Evolutionary conservation across 2,329 filamentous ascomycete genomes (phyloP).

Genomic region (Dryadomyces sulphureus): DNA sequence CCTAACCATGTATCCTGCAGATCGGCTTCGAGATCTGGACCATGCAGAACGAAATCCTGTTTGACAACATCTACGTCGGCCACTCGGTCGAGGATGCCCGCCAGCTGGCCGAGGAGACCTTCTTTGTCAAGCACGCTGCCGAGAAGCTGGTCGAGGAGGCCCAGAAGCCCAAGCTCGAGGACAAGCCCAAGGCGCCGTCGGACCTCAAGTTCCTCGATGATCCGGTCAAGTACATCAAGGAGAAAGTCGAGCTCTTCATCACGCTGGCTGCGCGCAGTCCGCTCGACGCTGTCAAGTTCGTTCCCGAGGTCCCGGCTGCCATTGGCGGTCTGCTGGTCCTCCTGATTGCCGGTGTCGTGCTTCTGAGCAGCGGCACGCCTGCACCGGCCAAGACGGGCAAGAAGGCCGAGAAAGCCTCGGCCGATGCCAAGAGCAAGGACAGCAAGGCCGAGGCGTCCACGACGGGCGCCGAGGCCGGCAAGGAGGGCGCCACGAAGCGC

Average conservation of each 20-base stretch:
- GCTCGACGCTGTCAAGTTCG: slow-evolving; percentile 69
- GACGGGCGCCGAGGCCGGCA: slow-evolving; percentile 55
- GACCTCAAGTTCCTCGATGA: slow-evolving; percentile 85
- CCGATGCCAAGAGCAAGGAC: too few relatives aligned
- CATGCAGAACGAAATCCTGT: slow-evolving; percentile 97
- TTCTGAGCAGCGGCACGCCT: slow-evolving; percentile 44
- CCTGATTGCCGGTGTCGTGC: slow-evolving; percentile 45
- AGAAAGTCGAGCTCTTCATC: slow-evolving; percentile 88
- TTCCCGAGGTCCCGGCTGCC: slow-evolving; percentile 80
- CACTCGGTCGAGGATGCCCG: slow-evolving; percentile 89
- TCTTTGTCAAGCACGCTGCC: slow-evolving; percentile 70
- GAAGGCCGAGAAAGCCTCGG: too few relatives aligned
- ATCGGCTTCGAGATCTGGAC: slow-evolving; percentile 99
- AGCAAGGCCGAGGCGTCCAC: slow-evolving; percentile 38
- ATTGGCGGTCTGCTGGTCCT: slow-evolving; percentile 60
- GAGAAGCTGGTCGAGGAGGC: slow-evolving; percentile 72
- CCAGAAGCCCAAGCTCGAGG: slow-evolving; percentile 58
- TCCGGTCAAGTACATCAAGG: slow-evolving; percentile 72
- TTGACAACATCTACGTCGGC: slow-evolving; percentile 99
- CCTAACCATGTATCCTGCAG: slow-evolving; percentile 27
- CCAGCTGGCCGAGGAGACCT: slow-evolving; percentile 79
- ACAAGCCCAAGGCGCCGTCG: slow-evolving; percentile 52
- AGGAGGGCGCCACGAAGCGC: slow-evolving; percentile 48
- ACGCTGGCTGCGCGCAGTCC: slow-evolving; percentile 71
- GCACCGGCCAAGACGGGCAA: slow-evolving; percentile 44